phyloP scores from a whole-genome alignment of 2,329 filamentous ascomycete genomes.

The Phoma sp. region DNA sequence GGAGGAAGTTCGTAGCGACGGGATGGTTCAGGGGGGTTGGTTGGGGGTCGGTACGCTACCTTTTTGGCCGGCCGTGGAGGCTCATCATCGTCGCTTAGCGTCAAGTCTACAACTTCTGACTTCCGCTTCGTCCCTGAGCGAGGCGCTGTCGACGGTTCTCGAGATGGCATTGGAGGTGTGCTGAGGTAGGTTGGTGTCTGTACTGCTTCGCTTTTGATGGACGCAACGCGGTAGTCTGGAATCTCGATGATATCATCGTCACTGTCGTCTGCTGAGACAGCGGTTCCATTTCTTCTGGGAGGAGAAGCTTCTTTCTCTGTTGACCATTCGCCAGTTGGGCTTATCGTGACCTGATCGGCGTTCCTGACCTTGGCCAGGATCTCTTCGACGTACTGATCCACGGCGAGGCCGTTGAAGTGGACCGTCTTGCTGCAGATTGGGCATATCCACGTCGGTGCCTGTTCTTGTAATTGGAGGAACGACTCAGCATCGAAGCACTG shows the following conservation, averaged over 20 bases:
- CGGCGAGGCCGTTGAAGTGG: conserved; percentile 80
- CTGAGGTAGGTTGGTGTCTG: conserved; percentile 48
- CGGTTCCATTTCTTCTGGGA: conserved; percentile 45
- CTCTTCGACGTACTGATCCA: conserved; percentile 92
- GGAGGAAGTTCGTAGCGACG: conserved; percentile 41
- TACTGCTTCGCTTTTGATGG: conserved; percentile 51
- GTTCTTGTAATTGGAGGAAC: conserved; percentile 92
- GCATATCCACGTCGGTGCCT: conserved; percentile 96
- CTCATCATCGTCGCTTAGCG: conserved; percentile 56
- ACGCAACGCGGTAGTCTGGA: conserved; percentile 47
- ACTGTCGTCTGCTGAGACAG: conserved; percentile 52
- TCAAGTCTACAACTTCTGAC: conserved; percentile 59
- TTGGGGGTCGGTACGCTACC: conserved; percentile 52
- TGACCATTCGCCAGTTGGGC: conserved; percentile 84
- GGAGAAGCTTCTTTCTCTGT: conserved; percentile 51
- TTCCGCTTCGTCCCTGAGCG: conserved; percentile 53
- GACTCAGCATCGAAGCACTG: conserved; percentile 95
- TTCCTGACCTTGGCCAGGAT: conserved; percentile 79
- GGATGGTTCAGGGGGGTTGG: conserved; percentile 42
- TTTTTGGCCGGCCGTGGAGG: conserved; percentile 48
- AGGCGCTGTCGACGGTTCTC: conserved; percentile 49
- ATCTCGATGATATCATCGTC: conserved; percentile 58
- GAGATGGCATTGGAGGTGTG: conserved; percentile 57
- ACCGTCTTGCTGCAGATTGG: conserved; percentile 88
- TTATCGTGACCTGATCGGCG: conserved; percentile 86